Conservation (phyloP, 73 alveolate genomes). For the Uronychia binucleata region DNA sequence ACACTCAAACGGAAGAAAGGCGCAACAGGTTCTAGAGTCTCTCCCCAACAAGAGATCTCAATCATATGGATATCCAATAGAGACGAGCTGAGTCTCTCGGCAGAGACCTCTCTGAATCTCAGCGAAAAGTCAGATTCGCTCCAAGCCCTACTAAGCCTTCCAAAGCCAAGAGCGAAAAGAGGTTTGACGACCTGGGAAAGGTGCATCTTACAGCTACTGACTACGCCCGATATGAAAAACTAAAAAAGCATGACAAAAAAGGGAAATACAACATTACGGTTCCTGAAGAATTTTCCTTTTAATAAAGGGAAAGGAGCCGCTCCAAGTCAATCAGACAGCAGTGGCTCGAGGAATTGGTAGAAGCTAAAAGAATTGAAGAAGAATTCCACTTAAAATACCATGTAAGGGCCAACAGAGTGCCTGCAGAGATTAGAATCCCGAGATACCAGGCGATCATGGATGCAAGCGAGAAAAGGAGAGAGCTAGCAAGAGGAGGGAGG, state of each 20-base stretch:
- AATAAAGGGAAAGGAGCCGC: slow-evolving; percentile 69
- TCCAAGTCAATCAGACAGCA: slow-evolving; percentile 54
- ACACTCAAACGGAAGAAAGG: neutral
- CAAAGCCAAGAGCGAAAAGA: neutral
- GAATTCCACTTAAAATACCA: slow-evolving; percentile 28
- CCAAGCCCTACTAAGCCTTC: neutral
- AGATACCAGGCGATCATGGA: slow-evolving; percentile 62
- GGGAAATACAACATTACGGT: slow-evolving; percentile 65
- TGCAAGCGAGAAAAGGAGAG: slow-evolving; percentile 16
- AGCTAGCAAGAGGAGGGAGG: neutral
- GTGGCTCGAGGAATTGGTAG: slow-evolving; percentile 68
- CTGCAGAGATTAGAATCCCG: slow-evolving; percentile 69
- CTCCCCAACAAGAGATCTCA: too few relatives aligned
- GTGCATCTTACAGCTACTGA: slow-evolving; percentile 33
- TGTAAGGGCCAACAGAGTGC: slow-evolving; percentile 68
- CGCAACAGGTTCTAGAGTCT: too few relatives aligned
- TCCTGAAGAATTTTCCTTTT: slow-evolving; percentile 74
- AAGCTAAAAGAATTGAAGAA: slow-evolving; percentile 54
- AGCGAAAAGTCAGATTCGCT: neutral
- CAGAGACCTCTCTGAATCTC: neutral
- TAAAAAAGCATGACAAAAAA: slow-evolving; percentile 27
- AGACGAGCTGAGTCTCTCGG: neutral
- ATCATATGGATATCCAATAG: too few relatives aligned
- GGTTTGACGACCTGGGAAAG: slow-evolving; percentile 23
- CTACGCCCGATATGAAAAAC: slow-evolving; percentile 25